These are phyloP conservation scores for Neofusicoccum laricinum DNA, from an alignment of 2,329 filamentous ascomycete genomes.

Conservation along the genomic window DNA sequence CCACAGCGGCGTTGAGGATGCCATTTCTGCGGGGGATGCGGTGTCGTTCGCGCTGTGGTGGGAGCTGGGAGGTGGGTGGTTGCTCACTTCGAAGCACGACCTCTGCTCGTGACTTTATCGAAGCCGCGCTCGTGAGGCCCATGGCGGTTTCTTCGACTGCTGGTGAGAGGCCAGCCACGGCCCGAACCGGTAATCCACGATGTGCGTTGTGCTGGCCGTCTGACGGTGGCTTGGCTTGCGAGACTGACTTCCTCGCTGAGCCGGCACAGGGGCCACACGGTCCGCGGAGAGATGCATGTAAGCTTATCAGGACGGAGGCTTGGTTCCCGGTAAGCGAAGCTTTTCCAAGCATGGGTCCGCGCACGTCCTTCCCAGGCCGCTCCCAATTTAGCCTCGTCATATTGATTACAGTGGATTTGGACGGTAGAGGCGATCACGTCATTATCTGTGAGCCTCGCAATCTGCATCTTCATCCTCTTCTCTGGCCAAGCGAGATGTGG, in stretches of 20 bases:
- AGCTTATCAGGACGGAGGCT: background rate
- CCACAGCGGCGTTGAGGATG: slow-evolving; percentile 56
- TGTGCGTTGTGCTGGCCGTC: too few species aligned
- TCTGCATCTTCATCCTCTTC: too few species aligned
- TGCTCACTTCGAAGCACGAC: background rate
- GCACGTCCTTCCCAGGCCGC: background rate
- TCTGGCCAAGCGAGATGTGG: too few species aligned
- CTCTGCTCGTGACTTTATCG: background rate
- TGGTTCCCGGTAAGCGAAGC: background rate
- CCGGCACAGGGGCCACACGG: background rate
- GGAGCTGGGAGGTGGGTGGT: background rate
- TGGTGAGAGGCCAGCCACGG: too few species aligned
- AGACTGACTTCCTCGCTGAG: background rate
- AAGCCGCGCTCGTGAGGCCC: too few species aligned
- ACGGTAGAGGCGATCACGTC: too few species aligned
- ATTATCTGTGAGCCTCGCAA: too few species aligned
- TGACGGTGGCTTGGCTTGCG: background rate
- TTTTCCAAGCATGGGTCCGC: background rate
- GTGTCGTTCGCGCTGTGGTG: background rate
- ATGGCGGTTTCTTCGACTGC: too few species aligned
- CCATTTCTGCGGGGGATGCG: too few species aligned
- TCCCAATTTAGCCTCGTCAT: too few species aligned
- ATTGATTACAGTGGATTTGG: too few species aligned
- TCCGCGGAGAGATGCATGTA: background rate
- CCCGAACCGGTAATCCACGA: too few species aligned